Base-by-base conservation (phyloP, 768 basidiomycete genomes). In the Sarcodon aspratus region DNA sequence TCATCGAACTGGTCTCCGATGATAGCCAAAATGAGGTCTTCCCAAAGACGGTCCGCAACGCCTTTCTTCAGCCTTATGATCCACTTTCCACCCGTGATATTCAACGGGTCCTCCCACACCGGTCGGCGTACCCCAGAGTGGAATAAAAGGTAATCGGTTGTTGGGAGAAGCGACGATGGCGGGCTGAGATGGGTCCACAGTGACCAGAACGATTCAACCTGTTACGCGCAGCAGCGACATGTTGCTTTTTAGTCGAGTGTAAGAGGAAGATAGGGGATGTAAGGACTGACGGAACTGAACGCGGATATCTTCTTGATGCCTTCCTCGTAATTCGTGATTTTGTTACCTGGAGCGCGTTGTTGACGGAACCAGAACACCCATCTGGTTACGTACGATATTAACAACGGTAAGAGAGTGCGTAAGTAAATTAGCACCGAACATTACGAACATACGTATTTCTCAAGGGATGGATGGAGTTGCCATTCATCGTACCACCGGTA, bases 161-260 rank as follows among this genome's bases (percentile, higher is more conserved):
- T 95, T 6, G 93, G 85, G 9, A 79, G 74, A 21, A 97, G 75
- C 10, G 76, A 74, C 1, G 89, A 92, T 1, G 94, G 92, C 0
- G 89, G 80, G 6, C 82, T 74, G 27, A 98, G 76, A 63, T 97
- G 95, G 4, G 93, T 92, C 74, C 89, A 87, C 51, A 98, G 70
- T 18, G 91, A 85, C 84, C 94, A 95, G 65, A 93, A 96, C 35
- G 91, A 94, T 68, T 97, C 95, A 47, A 91, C 87, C 84, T 92
- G 59, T 2, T 27, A 32, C 38, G 10, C 21, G 42, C 5, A 1
- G 12, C 9, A 10, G 13, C 36, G 44, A 33, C 21, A 32, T 12
- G 7, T 27, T 27, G 21, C 15, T 17, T 32, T 37, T 33, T 35
- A 33, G 35, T 10, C n/a, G 12, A 37, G 7, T 33, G 15, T 13